A percentile compares a stretch with the other conserved stretches of the same genome.
Conservation (phyloP, 495 filamentous ascomycete species). For the Penicillium antarcticum region DNA sequence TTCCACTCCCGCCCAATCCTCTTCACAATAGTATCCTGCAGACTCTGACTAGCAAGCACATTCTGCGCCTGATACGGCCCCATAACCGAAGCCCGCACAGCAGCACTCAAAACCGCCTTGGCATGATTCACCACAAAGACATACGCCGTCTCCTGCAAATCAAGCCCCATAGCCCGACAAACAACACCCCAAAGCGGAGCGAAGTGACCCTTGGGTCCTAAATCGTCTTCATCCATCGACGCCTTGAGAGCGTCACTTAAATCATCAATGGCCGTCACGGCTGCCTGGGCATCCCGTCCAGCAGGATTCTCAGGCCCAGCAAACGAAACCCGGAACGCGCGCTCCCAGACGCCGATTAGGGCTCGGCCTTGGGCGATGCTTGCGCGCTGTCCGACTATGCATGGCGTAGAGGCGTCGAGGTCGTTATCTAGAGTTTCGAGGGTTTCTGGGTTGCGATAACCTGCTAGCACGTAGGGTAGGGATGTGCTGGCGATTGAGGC, state of each 20-base stretch:
- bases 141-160: slow-evolving; percentile 67
- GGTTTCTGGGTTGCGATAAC: slow-evolving; percentile 56
- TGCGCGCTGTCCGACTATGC: slow-evolving; percentile 82
- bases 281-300: slow-evolving; percentile 19
- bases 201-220: slow-evolving; percentile 61
- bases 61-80: slow-evolving; percentile 91
- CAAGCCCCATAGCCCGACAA: slow-evolving; percentile 58
- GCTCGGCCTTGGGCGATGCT: slow-evolving; percentile 82
- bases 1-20: slow-evolving; percentile 59
- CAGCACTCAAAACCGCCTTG: slow-evolving; percentile 84
- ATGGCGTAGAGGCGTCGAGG: slow-evolving; percentile 81
- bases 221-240: slow-evolving; percentile 23
- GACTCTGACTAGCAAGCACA: slow-evolving; percentile 63
- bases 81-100: slow-evolving; percentile 81
- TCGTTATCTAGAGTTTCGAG: slow-evolving; percentile 71
- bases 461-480: slow-evolving; percentile 80
- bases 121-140: slow-evolving; percentile 84
- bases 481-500: slow-evolving; percentile 73
- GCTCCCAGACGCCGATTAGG: slow-evolving; percentile 84
- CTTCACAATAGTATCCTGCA: slow-evolving; percentile 60
- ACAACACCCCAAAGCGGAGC: slow-evolving; percentile 79
- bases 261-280: slow-evolving; percentile 28
- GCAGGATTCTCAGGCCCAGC: slow-evolving; percentile 1
- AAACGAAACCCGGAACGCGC: slow-evolving; percentile 54
- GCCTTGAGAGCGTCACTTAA: slow-evolving; percentile 41